A percentile compares a stretch with the other conserved stretches of the same genome.
phyloP scores from a whole-genome alignment of 1,139 yeast genomes.

The Debaryomyces nepalensis region DNA sequence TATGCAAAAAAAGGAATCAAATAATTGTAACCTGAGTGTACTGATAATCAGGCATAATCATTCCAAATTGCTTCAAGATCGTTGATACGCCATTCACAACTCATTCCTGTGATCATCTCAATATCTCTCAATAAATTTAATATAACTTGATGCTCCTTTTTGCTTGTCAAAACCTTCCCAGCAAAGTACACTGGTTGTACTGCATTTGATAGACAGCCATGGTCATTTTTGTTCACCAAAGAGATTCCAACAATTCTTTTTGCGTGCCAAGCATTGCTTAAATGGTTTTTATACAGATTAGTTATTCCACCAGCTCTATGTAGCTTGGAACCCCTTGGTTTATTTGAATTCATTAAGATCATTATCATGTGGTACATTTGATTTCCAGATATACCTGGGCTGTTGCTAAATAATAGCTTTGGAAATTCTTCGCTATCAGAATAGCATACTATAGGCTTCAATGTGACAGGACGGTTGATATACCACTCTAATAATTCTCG shows the following conservation, averaged over 20 bases:
- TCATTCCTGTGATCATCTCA: background rate
- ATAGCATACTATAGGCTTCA: background rate
- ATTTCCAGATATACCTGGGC: background rate
- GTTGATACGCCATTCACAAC: slow-evolving; percentile 1
- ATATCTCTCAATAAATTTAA: background rate
- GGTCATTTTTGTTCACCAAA: background rate
- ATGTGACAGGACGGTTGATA: background rate
- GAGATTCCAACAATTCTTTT: background rate
- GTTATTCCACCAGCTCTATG: background rate
- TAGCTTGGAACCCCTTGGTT: background rate
- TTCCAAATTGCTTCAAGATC: background rate
- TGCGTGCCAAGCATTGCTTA: background rate
- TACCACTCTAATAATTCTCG: background rate
- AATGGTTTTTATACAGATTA: background rate
- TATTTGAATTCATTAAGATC: background rate
- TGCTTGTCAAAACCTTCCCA: background rate
- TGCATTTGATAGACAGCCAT: background rate
- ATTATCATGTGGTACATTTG: slow-evolving; percentile 1
- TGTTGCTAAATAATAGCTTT: background rate
- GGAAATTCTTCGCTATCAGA: background rate
- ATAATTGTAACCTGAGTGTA: too few relatives aligned
- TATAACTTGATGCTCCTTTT: background rate
- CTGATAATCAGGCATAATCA: slow-evolving; percentile 7
- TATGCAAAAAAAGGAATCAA: too few relatives aligned
- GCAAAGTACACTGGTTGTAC: background rate